These are phyloP conservation scores for Metschnikowia anglica DNA, from an alignment of 805 yeast genomes.

Conservation along the genomic window DNA sequence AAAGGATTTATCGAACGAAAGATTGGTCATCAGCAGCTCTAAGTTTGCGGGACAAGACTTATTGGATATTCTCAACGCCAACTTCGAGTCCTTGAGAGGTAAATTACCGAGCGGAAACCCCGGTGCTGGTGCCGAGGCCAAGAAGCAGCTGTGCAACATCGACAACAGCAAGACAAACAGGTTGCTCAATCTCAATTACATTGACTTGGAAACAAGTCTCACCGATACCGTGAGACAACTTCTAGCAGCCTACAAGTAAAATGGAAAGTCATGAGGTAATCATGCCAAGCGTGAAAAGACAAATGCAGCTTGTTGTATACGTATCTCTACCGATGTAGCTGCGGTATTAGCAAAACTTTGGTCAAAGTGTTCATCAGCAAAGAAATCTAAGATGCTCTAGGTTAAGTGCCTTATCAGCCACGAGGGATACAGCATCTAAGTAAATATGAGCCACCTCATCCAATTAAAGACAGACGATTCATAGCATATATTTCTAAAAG, in stretches of 20 bases:
- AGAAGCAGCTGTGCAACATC: constrained; percentile 23
- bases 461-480: no score
- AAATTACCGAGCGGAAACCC: constrained; percentile 47
- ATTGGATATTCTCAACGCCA: constrained; percentile 37
- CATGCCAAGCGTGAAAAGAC: no score
- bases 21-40: constrained; percentile 31
- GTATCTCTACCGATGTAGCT: no score
- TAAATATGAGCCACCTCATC: no score
- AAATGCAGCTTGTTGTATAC: no score
- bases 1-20: constrained; percentile 21
- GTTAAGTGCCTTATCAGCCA: no score
- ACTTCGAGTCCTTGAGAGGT: constrained; percentile 38
- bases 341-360: no score
- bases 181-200: constrained; percentile 40
- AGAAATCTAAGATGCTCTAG: no score
- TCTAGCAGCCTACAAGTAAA: constrained; percentile 15
- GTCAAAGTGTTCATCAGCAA: no score
- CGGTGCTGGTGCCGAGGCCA: constrained; percentile 28
- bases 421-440: no score
- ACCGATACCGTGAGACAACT: constrained; percentile 46
- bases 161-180: constrained; percentile 39
- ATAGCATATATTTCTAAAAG: no score
- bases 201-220: constrained; percentile 39
- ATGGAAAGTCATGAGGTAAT: no score
- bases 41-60: constrained; percentile 32